A percentile compares a stretch with the other conserved stretches of the same genome.
phyloP scores from a whole-genome alignment of 1,284 basidiomycete species.

The Schizophyllum amplum region DNA sequence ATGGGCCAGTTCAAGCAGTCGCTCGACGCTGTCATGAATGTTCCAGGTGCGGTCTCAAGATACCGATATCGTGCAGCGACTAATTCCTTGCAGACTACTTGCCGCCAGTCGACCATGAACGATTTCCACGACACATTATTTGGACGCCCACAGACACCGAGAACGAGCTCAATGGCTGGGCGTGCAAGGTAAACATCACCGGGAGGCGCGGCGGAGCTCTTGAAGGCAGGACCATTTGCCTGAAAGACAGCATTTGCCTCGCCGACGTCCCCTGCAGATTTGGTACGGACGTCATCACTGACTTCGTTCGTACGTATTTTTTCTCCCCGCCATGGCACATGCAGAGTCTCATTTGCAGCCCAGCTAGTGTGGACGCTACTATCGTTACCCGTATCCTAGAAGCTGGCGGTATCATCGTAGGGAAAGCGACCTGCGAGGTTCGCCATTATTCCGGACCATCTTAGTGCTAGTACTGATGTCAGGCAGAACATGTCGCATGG shows the following conservation, averaged over 20 bases:
- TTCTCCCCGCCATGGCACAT: slow-evolving; percentile 7
- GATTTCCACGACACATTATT: slow-evolving; percentile 5
- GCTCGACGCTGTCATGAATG: neutral
- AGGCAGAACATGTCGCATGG: slow-evolving; percentile 34
- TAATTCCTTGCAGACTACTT: slow-evolving; percentile 3
- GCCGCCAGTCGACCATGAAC: slow-evolving; percentile 1
- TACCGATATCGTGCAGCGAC: neutral
- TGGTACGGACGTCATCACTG: slow-evolving; percentile 27
- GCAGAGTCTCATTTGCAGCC: slow-evolving; percentile 7
- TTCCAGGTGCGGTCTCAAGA: neutral
- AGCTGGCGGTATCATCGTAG: slow-evolving; percentile 24
- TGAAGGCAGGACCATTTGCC: slow-evolving; percentile 19
- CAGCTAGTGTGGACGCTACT: slow-evolving; percentile 32
- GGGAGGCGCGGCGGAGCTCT: slow-evolving; percentile 18
- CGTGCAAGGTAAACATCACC: slow-evolving; percentile 22
- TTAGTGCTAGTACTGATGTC: slow-evolving; percentile 29
- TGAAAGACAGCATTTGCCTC: slow-evolving; percentile 32
- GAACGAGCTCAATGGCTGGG: slow-evolving; percentile 21
- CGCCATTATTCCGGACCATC: slow-evolving; percentile 15
- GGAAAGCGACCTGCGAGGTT: slow-evolving; percentile 19
- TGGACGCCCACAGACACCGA: slow-evolving; percentile 11
- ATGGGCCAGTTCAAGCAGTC: neutral
- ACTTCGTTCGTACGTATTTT: slow-evolving; percentile 16
- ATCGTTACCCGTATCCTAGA: slow-evolving; percentile 36
- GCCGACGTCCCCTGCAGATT: slow-evolving; percentile 29